Base-by-base conservation (phyloP, 1,139 yeast species). In the Ogataea hybrid region DNA sequence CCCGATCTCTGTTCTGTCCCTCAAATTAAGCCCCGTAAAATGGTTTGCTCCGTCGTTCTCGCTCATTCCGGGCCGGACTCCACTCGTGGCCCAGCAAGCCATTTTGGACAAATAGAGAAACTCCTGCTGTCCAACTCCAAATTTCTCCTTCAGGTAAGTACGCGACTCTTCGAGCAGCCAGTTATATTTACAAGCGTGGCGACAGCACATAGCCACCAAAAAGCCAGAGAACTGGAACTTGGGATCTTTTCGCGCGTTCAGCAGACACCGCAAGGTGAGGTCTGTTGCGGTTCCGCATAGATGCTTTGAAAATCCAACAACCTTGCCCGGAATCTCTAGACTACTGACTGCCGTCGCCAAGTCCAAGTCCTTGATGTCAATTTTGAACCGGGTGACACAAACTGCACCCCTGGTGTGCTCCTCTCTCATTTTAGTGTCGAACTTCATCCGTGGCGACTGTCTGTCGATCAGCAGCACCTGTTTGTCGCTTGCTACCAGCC, bases 211-310 rank as follows among this genome's bases (percentile, higher is more conserved):
- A n/a, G 97, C 97, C 33, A 89, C 86, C 33, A 84, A 65, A 45
- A 84, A 61, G 0, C 94, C 95, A 2, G 66, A 62, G 36, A 59
- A 61, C 4, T 49, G 30, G 18, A 41, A 37, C 4, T 42, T 22
- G 4, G 28, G 45, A 11, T 43, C 32, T 34, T 37, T 32, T 23
- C 39, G 17, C 25, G 53, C 32, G 48, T 79, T 81, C 23, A 71
- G 49, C 2, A 87, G 59, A 67, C 89, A 84, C 51, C 80, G 72
- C 29, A 89, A 63, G 0, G 96, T 84, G 37, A 89, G 67, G 59
- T 89, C 97, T 0, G 97, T 89, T 1, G 97, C 97, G 6, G 85
- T 95, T 6, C 97, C 97, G 64, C 97, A 89, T 33, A 89, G 65
- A 64, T 89, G 97, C 61, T 89, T 89, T 3, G 96, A 87, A 2